These are phyloP conservation scores for Phytophthora multivora DNA, from an alignment of 352 stramenopile genomes.

Conservation along the genomic window DNA sequence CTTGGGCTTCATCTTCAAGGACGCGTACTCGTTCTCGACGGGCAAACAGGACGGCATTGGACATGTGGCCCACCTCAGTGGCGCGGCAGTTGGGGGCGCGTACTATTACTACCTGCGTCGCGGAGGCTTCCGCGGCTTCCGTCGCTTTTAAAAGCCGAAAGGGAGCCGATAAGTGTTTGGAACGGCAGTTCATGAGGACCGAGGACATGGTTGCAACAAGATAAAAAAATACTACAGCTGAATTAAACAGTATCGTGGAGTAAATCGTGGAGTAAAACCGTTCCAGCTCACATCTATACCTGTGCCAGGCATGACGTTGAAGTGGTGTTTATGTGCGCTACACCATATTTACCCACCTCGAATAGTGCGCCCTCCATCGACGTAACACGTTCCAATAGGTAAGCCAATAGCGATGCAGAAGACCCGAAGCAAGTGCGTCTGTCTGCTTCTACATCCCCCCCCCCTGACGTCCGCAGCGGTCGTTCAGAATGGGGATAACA, in stretches of 20 bases:
- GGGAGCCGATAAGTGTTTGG: not conserved
- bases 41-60: slow-evolving; percentile 59
- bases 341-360: slow-evolving; percentile 14
- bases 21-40: slow-evolving; percentile 71
- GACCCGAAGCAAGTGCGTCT: slow-evolving; percentile 51
- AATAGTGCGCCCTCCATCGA: slow-evolving; percentile 15
- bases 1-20: slow-evolving; percentile 73
- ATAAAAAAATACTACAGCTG: not conserved
- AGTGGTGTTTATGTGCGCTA: slow-evolving; percentile 15
- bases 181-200: not conserved
- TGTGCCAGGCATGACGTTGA: slow-evolving; percentile 6
- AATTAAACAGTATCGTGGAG: not conserved
- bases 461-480: not conserved
- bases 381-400: not conserved
- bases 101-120: slow-evolving; percentile 71
- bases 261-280: not conserved
- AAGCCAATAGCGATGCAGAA: slow-evolving; percentile 48
- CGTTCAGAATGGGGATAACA: not conserved
- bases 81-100: slow-evolving; percentile 56
- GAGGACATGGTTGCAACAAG: not conserved
- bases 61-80: slow-evolving; percentile 77
- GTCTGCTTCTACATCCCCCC: too few relatives aligned
- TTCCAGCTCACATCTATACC: not conserved
- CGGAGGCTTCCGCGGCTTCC: slow-evolving; percentile 31
- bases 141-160: slow-evolving; percentile 28